These are phyloP conservation scores for Endoconidiophora laricicola DNA, from an alignment of 2,329 filamentous ascomycete genomes.

Conservation along the genomic window DNA sequence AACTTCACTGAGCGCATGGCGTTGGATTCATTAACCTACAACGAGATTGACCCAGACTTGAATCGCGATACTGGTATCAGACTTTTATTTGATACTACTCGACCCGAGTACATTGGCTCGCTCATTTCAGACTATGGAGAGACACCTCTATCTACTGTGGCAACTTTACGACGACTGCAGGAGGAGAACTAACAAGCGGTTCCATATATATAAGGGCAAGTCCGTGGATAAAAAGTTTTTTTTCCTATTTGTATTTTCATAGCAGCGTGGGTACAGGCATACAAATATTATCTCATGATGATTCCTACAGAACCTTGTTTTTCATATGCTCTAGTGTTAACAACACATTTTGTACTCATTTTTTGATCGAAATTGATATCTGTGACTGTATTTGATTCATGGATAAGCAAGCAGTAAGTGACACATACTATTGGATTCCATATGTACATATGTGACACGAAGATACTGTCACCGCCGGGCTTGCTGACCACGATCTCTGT, in stretches of 20 bases:
- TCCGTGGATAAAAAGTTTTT: background rate
- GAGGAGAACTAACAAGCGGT: conserved; percentile 8
- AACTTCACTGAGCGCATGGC: conserved; percentile 81
- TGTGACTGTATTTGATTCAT: too few relatives aligned
- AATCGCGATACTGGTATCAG: conserved; percentile 38
- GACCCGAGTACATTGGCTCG: conserved; percentile 69
- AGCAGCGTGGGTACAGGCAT: background rate
- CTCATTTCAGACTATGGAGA: conserved; percentile 77
- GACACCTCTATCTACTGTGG: conserved; percentile 10
- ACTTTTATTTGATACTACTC: conserved; percentile 84
- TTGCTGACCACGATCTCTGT: too few relatives aligned
- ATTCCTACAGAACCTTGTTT: too few relatives aligned
- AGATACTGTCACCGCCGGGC: too few relatives aligned
- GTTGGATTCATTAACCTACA: conserved; percentile 82
- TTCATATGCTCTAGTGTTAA: too few relatives aligned
- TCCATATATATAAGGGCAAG: too few relatives aligned
- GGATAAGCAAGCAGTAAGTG: too few relatives aligned
- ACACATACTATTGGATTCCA: too few relatives aligned
- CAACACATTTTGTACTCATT: too few relatives aligned
- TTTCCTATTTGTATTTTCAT: background rate
- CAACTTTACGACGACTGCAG: conserved; percentile 13
- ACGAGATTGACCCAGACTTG: conserved; percentile 70
- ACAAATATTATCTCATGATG: background rate
- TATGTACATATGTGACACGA: too few relatives aligned
- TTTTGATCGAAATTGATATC: too few relatives aligned